A percentile compares a stretch with the other conserved stretches of the same genome.
These are phyloP conservation scores for Saprolegnia parasitica DNA, from an alignment of 352 stramenopile genomes.

Conservation along the genomic window DNA sequence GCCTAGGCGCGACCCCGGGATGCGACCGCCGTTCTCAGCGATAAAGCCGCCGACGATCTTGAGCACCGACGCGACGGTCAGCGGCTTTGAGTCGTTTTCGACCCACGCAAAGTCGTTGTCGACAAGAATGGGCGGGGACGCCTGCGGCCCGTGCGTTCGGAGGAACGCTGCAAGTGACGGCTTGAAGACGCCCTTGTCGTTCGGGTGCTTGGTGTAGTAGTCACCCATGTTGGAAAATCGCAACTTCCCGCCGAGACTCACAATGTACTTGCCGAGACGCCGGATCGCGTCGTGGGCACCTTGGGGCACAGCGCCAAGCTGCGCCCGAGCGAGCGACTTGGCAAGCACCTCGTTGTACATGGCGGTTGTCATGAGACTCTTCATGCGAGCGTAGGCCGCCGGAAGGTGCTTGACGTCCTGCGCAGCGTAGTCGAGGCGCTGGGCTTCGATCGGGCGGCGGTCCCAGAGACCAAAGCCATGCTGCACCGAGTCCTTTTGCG, in stretches of 20 bases:
- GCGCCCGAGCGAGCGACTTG: neutral
- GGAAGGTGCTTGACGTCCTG: conserved; percentile 22
- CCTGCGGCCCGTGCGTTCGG: neutral
- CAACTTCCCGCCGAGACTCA: neutral
- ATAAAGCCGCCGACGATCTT: neutral
- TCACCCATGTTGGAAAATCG: neutral
- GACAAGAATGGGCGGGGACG: neutral
- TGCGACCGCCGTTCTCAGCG: neutral
- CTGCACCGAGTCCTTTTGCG: neutral
- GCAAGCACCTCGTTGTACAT: neutral
- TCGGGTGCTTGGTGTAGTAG: neutral
- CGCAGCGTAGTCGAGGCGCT: conserved; percentile 16
- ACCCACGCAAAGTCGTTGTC: neutral
- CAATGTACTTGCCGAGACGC: neutral
- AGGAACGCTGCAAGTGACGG: neutral
- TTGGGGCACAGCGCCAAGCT: neutral
- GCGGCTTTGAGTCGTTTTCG: neutral
- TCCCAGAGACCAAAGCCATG: conserved; percentile 8
- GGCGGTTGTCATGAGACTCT: neutral
- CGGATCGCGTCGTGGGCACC: neutral
- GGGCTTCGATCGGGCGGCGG: neutral
- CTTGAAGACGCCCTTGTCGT: neutral
- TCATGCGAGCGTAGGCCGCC: neutral
- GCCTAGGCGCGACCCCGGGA: neutral
- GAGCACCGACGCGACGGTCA: neutral